Evolutionary conservation across 2,329 filamentous ascomycete species (phyloP).

Genomic region (Arthroderma sp.): DNA sequence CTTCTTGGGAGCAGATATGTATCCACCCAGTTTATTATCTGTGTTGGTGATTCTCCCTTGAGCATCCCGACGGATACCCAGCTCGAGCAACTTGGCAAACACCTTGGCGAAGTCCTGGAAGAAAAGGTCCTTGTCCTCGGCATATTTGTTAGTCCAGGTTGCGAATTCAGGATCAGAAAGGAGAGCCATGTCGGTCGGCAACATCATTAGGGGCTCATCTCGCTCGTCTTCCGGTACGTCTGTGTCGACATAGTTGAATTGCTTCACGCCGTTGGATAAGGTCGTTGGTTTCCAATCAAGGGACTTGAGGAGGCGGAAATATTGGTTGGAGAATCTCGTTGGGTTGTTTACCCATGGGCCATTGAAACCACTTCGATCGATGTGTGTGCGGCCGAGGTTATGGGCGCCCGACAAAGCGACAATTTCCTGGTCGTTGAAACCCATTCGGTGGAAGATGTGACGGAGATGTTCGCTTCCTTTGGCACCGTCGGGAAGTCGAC

Average conservation of each 20-base stretch:
- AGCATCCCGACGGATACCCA: slow-evolving; percentile 45
- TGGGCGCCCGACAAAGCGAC: slow-evolving; percentile 45
- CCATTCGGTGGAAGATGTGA: slow-evolving; percentile 46
- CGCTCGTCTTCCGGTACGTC: slow-evolving; percentile 30
- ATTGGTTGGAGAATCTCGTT: slow-evolving; percentile 46
- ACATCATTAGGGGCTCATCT: slow-evolving; percentile 50
- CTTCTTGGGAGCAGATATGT: slow-evolving; percentile 46
- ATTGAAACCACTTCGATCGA: slow-evolving; percentile 43
- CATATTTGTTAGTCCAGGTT: slow-evolving; percentile 46
- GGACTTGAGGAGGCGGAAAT: slow-evolving; percentile 40
- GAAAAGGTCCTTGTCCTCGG: slow-evolving; percentile 48
- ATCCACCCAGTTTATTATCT: slow-evolving; percentile 46
- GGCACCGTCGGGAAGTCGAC: slow-evolving; percentile 42
- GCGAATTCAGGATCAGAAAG: slow-evolving; percentile 40
- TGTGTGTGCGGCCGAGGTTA: slow-evolving; percentile 43
- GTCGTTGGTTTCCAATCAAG: slow-evolving; percentile 44
- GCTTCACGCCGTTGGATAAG: slow-evolving; percentile 38
- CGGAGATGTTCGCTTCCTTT: slow-evolving; percentile 43
- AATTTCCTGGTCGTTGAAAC: slow-evolving; percentile 48
- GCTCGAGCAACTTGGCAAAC: slow-evolving; percentile 48
- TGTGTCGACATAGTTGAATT: slow-evolving; percentile 48
- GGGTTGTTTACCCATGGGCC: slow-evolving; percentile 48
- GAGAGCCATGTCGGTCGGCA: slow-evolving; percentile 51
- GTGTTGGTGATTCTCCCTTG: slow-evolving; percentile 41
- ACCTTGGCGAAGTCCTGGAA: slow-evolving; percentile 47